These are phyloP conservation scores for Candida namnaoensis DNA, from an alignment of 805 yeast genomes.

Conservation along the genomic window DNA sequence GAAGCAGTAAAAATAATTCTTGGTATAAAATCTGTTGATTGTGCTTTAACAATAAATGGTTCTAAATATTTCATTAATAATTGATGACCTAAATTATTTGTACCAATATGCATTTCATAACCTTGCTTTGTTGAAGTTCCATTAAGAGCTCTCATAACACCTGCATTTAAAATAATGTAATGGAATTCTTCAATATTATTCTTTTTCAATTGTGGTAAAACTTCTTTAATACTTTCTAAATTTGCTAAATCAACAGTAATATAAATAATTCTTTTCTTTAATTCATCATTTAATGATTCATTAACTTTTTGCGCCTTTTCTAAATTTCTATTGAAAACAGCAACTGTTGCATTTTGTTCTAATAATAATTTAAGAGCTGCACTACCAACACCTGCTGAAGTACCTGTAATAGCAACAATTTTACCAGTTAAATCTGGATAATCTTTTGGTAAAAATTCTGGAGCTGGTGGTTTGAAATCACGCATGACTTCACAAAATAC, in stretches of 20 bases:
- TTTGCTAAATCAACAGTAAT: slow-evolving; percentile 25
- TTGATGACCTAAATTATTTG: slow-evolving; percentile 31
- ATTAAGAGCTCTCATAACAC: slow-evolving; percentile 24
- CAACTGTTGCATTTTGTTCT: slow-evolving; percentile 18
- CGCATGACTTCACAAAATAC: background rate
- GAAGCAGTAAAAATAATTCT: slow-evolving; percentile 37
- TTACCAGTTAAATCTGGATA: slow-evolving; percentile 12
- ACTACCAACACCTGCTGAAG: slow-evolving; percentile 18
- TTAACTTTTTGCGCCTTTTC: slow-evolving; percentile 13
- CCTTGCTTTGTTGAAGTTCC: slow-evolving; percentile 27
- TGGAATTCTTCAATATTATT: slow-evolving; percentile 10
- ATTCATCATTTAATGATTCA: slow-evolving; percentile 13
- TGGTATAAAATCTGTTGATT: slow-evolving; percentile 15
- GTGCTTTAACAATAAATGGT: slow-evolving; percentile 24
- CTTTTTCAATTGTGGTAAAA: slow-evolving; percentile 16
- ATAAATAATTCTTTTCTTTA: slow-evolving; percentile 13
- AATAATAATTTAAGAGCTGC: slow-evolving; percentile 19
- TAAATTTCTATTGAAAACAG: slow-evolving; percentile 22
- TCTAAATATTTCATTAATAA: slow-evolving; percentile 27
- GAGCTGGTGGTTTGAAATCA: background rate
- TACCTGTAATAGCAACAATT: slow-evolving; percentile 16
- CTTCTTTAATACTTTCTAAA: slow-evolving; percentile 26
- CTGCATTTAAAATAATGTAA: slow-evolving; percentile 30
- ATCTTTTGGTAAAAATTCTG: slow-evolving; percentile 10
- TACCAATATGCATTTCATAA: slow-evolving; percentile 30